Base-by-base conservation (phyloP, 1,139 yeast genomes). In the Yamadazyma sp. region DNA sequence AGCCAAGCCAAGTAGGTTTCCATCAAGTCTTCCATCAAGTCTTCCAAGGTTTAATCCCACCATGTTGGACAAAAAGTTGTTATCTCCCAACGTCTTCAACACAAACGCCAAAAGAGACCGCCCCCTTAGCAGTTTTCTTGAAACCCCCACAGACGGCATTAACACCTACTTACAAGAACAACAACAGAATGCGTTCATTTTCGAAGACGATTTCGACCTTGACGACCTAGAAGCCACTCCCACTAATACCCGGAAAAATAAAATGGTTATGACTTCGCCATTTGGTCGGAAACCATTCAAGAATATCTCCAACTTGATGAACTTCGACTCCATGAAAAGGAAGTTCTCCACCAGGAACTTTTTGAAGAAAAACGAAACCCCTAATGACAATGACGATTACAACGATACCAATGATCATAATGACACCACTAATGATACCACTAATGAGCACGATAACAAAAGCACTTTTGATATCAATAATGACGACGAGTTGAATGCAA, bases 51-150 rank as follows among this genome's bases (percentile, higher is more conserved):
- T n/a, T n/a, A n/a, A n/a, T n/a, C 8, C 20, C 23, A 35, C 34
- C 34, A 16, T 33, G n/a, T n/a, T n/a, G 27, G 40, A 41, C 24
- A 34, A 40, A 26, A 32, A 36, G 12, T 24, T 41, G 17, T 34
- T 46, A 37, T 44, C 50, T 8, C 49, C 51, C 2, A 36, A 33
- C 23, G 25, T 34, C n/a, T 26, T 38, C 18, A 20, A 31, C 18
- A 18, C 22, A 7, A n/a, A 17, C 17, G 35, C 36, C 16, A 58
- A 60, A 39, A 40, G 64, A 31, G 56, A 57, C 40, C 53, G 66
- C 7, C 61, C 69, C 1, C 36, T 56, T 31, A 57, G 67, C 38
- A 54, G 64, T 11, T 57, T 57, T 44, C 55, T 59, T 17, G 68
- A 61, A 27, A 45, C 62, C 6, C 80, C 82, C 7, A 27, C 44